These are phyloP conservation scores for Solanum microdontum DNA, from an alignment of 257 asterid species.

Conservation along the genomic window DNA sequence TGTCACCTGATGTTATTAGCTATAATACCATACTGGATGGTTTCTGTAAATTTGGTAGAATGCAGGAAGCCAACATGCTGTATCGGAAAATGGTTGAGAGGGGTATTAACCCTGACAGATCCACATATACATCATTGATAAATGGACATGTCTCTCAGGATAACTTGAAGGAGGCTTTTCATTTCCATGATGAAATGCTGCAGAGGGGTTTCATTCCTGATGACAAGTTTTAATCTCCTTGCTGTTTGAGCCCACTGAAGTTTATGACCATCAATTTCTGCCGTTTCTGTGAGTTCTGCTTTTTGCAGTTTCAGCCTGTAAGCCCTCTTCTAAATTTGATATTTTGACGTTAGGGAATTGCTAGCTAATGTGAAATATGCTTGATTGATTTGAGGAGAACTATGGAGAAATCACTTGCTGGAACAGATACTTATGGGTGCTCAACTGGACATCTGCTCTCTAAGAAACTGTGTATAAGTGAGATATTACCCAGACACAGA, in stretches of 20 bases:
- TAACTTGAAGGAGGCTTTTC: constrained; percentile 58
- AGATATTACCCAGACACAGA: background rate
- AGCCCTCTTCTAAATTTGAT: background rate
- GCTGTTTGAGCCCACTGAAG: background rate
- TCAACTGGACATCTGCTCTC: background rate
- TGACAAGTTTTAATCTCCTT: constrained; percentile 42
- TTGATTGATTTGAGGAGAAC: background rate
- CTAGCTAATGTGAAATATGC: background rate
- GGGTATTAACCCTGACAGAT: constrained; percentile 41
- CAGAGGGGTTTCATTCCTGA: constrained; percentile 60
- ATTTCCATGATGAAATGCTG: constrained; percentile 64
- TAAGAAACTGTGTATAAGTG: background rate
- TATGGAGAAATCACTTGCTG: background rate
- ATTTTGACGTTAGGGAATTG: background rate
- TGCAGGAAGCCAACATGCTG: constrained; percentile 46
- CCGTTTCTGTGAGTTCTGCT: background rate
- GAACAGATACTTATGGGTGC: background rate
- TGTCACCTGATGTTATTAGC: constrained; percentile 39
- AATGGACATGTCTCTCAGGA: constrained; percentile 54
- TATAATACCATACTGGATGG: constrained; percentile 49
- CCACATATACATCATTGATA: constrained; percentile 42
- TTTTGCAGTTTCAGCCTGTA: background rate
- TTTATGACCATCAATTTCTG: background rate
- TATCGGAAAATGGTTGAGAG: constrained; percentile 35
- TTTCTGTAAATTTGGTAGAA: constrained; percentile 49